phyloP scores from a whole-genome alignment of 495 filamentous ascomycete species.

The Trichoderma asperelloides region DNA sequence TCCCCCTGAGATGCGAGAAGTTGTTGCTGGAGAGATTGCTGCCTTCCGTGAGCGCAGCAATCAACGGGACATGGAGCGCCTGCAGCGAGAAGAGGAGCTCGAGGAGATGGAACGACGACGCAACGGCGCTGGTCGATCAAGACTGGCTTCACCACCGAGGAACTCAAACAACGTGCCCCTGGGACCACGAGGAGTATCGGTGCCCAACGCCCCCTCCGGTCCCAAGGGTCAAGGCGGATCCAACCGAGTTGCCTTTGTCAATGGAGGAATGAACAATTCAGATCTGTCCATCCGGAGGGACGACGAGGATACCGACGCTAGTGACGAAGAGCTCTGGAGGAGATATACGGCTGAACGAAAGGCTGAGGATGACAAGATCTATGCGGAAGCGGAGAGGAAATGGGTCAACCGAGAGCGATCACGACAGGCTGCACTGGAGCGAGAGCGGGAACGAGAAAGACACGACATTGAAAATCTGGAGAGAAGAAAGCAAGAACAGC shows the following conservation, averaged over 20 bases:
- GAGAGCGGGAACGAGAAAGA: conserved; percentile 69
- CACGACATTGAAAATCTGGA: conserved; percentile 63
- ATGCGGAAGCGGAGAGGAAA: conserved; percentile 75
- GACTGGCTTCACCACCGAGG: conserved; percentile 65
- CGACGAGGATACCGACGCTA: conserved; percentile 82
- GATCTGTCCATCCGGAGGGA: conserved; percentile 51
- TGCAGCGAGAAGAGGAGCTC: conserved; percentile 81
- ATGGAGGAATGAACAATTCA: conserved; percentile 61
- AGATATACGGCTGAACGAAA: conserved; percentile 61
- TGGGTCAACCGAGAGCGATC: conserved; percentile 86
- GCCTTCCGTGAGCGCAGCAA: conserved; percentile 89
- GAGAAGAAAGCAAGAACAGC: conserved; percentile 46
- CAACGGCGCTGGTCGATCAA: conserved; percentile 51
- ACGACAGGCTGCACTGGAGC: conserved; percentile 71
- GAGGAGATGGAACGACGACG: conserved; percentile 77
- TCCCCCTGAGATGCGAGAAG: conserved; percentile 93
- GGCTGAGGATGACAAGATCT: conserved; percentile 69
- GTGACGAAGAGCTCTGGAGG: conserved; percentile 76
- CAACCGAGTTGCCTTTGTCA: conserved; percentile 66
- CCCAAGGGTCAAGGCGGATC: conserved; percentile 65
- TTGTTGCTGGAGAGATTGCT: conserved; percentile 86
- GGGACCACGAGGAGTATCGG: conserved; percentile 60
- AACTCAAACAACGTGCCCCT: conserved; percentile 78
- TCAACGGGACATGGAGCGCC: conserved; percentile 75
- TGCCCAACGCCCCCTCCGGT: conserved; percentile 68